Evolutionary conservation across 2,329 filamentous ascomycete genomes (phyloP).

Genomic region (Clonostachys rosea): DNA sequence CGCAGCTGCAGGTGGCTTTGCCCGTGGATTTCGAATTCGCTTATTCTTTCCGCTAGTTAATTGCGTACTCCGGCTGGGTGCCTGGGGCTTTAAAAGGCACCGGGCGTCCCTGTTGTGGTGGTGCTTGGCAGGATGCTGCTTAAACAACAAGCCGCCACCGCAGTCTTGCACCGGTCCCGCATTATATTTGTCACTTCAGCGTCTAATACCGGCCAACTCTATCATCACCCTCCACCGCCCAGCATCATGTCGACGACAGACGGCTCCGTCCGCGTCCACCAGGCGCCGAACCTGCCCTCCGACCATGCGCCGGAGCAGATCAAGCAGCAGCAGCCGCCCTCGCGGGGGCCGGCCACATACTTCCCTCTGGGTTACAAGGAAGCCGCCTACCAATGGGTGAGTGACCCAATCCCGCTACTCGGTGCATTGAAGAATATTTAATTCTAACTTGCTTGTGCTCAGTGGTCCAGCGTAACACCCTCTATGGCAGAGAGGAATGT

Average conservation of each 20-base stretch:
- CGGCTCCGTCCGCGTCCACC: conserved; percentile 12
- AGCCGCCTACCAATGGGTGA: conserved; percentile 84
- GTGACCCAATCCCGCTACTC: conserved; percentile 18
- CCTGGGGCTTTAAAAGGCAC: no score
- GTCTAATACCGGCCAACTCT: background rate
- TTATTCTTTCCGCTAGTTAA: no score
- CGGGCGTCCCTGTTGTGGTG: no score
- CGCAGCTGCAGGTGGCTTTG: no score
- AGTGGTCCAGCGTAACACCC: conserved; percentile 86
- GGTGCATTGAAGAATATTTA: background rate
- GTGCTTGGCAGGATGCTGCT: background rate
- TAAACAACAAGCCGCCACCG: conserved; percentile 31
- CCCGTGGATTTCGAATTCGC: no score
- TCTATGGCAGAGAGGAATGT: conserved; percentile 84
- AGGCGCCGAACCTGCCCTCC: conserved; percentile 8
- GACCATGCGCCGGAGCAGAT: conserved; percentile 5
- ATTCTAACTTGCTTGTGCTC: background rate
- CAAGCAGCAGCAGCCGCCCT: conserved; percentile 16
- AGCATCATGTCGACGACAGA: conserved; percentile 26
- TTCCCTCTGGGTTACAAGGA: conserved; percentile 93
- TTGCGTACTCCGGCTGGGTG: no score
- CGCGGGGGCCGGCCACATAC: conserved; percentile 31
- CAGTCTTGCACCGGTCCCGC: conserved; percentile 34
- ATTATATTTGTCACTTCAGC: conserved; percentile 23
- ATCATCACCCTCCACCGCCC: conserved; percentile 3